A percentile compares a stretch with the other conserved stretches of the same genome.
phyloP scores from a whole-genome alignment of 2,329 filamentous ascomycete genomes.

The Hymenoscyphus linearis region DNA sequence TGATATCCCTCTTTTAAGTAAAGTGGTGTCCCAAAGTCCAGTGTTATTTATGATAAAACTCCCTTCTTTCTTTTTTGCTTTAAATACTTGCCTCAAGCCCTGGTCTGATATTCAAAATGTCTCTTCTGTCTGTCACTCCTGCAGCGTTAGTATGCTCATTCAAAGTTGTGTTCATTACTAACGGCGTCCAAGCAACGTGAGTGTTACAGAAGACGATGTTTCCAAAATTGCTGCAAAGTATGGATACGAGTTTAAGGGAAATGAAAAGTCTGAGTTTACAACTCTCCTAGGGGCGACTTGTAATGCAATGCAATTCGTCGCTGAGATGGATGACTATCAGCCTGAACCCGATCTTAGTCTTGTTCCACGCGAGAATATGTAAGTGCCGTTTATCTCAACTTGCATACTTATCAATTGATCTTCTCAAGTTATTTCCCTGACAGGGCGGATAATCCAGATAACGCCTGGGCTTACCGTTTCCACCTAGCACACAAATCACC shows the following conservation, averaged over 20 bases:
- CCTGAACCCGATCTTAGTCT: conserved; percentile 15
- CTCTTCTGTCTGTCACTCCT: conserved; percentile 19
- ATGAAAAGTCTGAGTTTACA: conserved; percentile 18
- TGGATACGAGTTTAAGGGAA: conserved; percentile 19
- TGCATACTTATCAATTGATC: neutral
- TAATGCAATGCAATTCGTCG: conserved; percentile 21
- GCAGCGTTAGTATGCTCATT: conserved; percentile 11
- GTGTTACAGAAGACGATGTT: conserved; percentile 18
- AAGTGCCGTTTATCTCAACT: neutral
- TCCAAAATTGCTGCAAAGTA: conserved; percentile 15
- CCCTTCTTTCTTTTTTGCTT: neutral
- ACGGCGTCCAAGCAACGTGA: conserved; percentile 12
- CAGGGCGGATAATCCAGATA: conserved; percentile 18
- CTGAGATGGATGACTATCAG: conserved; percentile 23
- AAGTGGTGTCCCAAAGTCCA: neutral
- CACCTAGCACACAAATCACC: conserved; percentile 16
- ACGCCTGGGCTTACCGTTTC: conserved; percentile 19
- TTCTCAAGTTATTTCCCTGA: conserved; percentile 12
- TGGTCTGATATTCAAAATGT: conserved; percentile 11
- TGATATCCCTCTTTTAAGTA: neutral
- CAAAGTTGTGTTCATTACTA: neutral
- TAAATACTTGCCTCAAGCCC: neutral
- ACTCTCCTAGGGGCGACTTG: conserved; percentile 20
- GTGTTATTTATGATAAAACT: neutral
- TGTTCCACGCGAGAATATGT: conserved; percentile 17